Evolutionary conservation across 1,284 basidiomycete species (phyloP).

Genomic region (Ganoderma lingzhi): DNA sequence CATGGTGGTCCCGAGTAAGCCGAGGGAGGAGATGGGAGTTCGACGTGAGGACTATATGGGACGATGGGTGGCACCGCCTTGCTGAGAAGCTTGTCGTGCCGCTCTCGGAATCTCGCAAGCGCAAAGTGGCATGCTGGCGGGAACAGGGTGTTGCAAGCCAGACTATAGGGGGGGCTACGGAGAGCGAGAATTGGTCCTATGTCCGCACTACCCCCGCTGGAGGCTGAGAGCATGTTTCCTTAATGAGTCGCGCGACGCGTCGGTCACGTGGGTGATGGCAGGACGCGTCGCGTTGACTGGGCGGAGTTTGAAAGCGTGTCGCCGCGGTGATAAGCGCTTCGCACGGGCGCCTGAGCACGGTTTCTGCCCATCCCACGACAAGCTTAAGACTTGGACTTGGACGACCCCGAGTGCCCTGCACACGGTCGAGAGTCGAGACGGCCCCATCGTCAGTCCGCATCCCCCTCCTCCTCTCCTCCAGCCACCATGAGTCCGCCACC

Average conservation of each 20-base stretch:
- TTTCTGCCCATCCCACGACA: constrained; percentile 27
- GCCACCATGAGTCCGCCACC: constrained; percentile 34
- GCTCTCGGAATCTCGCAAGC: not conserved
- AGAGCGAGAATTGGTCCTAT: constrained; percentile 8
- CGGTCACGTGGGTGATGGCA: constrained; percentile 37
- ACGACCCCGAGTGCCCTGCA: constrained; percentile 26
- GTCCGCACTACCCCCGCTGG: constrained; percentile 30
- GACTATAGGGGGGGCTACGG: not conserved
- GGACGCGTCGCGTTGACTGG: constrained; percentile 42
- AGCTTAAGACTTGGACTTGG: not conserved
- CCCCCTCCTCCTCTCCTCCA: not conserved
- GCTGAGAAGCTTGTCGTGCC: constrained; percentile 17
- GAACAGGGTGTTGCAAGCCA: constrained; percentile 9
- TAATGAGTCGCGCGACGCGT: constrained; percentile 35
- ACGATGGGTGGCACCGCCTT: constrained; percentile 24
- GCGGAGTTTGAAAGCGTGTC: constrained; percentile 43
- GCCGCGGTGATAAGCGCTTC: constrained; percentile 39
- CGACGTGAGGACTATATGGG: constrained; percentile 26
- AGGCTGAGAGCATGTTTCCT: not conserved
- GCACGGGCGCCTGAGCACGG: constrained; percentile 23
- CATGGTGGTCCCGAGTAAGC: constrained; percentile 25
- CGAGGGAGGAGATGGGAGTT: constrained; percentile 8
- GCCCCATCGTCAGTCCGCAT: constrained; percentile 14
- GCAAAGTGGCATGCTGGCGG: not conserved
- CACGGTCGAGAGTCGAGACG: constrained; percentile 9